Conservation (phyloP, 1,139 yeast species). For the Pichia sorboxylosa region DNA sequence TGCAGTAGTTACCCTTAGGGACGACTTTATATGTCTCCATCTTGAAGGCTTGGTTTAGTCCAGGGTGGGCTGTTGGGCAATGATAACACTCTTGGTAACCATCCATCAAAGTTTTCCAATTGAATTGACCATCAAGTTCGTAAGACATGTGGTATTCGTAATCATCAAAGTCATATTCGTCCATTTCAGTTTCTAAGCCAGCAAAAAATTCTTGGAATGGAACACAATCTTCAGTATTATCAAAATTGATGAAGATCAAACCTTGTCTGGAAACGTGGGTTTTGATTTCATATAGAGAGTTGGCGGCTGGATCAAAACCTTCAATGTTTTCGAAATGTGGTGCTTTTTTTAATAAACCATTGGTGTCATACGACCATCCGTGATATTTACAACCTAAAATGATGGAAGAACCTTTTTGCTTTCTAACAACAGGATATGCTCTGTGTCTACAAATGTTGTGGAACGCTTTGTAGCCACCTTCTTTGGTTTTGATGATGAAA, state of each 20-base stretch:
- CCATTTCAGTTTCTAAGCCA: conserved; percentile 40
- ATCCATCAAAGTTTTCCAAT: conserved; percentile 59
- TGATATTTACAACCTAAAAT: conserved; percentile 51
- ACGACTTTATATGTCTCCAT: conserved; percentile 58
- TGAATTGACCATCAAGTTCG: conserved; percentile 49
- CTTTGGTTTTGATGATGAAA: conserved; percentile 42
- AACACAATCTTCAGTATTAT: conserved; percentile 25
- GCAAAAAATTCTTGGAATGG: conserved; percentile 42
- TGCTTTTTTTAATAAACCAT: conserved; percentile 46
- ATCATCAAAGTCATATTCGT: conserved; percentile 46
- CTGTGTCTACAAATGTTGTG: conserved; percentile 57
- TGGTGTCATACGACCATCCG: conserved; percentile 55
- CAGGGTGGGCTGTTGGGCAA: conserved; percentile 58
- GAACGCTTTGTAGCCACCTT: conserved; percentile 43
- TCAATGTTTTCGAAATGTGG: conserved; percentile 50
- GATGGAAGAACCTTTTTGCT: conserved; percentile 45
- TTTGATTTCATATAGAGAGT: conserved; percentile 42
- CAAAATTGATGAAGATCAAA: conserved; percentile 44
- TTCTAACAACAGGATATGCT: conserved; percentile 49
- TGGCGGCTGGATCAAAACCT: conserved; percentile 45
- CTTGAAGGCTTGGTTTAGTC: conserved; percentile 42
- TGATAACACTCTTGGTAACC: conserved; percentile 60
- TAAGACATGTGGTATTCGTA: conserved; percentile 58
- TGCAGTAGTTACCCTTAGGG: conserved; percentile 46
- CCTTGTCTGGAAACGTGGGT: conserved; percentile 47